Conservation (phyloP, 345 rosid genomes). For the Salix caprea region DNA sequence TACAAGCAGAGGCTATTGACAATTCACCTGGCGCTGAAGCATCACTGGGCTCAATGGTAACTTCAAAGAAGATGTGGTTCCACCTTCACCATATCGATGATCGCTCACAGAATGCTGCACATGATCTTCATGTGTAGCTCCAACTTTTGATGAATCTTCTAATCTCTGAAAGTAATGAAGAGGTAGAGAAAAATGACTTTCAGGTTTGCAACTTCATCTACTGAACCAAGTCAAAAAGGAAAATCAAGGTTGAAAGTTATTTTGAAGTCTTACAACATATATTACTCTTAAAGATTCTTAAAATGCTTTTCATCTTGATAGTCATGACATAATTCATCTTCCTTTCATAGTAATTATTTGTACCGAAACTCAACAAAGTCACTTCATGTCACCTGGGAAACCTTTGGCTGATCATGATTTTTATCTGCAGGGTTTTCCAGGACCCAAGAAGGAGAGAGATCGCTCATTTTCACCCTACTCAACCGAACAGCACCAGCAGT, state of each 20-base stretch:
- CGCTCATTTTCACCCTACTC: conserved; percentile 72
- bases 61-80: conserved; percentile 23
- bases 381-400: conserved; percentile 43
- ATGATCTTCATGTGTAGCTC: conserved; percentile 28
- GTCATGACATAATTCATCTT: neutral
- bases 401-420: conserved; percentile 30
- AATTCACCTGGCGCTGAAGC: conserved; percentile 75
- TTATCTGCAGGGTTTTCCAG: conserved; percentile 57
- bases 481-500: conserved; percentile 52
- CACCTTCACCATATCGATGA: conserved; percentile 29
- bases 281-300: neutral
- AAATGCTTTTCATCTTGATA: neutral
- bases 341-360: neutral
- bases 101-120: conserved; percentile 22
- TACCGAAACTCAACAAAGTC: neutral
- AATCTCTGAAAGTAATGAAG: conserved; percentile 17
- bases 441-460: conserved; percentile 89
- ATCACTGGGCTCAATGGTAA: conserved; percentile 61
- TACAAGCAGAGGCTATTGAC: conserved; percentile 17
- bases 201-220: conserved; percentile 10
- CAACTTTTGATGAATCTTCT: conserved; percentile 35
- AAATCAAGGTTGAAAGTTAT: neutral
- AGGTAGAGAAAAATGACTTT: neutral
- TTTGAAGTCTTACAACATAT: neutral
- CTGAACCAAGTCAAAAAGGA: neutral